These are phyloP conservation scores for Myxozyma melibiosi DNA, from an alignment of 805 yeast genomes.

Conservation along the genomic window DNA sequence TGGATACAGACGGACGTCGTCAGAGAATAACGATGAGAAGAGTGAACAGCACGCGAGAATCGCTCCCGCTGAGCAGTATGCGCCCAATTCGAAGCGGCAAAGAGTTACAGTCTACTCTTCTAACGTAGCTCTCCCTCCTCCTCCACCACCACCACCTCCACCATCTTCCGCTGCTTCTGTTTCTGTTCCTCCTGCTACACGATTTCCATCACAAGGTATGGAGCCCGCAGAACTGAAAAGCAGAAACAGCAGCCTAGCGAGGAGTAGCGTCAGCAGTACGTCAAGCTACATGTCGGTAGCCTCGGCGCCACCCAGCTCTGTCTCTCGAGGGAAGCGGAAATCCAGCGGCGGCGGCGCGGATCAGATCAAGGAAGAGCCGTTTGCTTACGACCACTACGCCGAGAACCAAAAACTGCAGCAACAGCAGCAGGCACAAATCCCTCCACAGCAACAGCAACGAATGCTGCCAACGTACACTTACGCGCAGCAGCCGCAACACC, in stretches of 20 bases:
- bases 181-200: too few species aligned
- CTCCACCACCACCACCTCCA: slow-evolving; percentile 10
- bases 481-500: slow-evolving; percentile 7
- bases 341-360: not conserved
- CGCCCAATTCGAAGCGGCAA: not conserved
- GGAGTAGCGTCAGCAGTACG: slow-evolving; percentile 14
- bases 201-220: too few species aligned
- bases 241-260: not conserved
- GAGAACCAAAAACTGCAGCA: slow-evolving; percentile 4
- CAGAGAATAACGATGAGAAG: not conserved
- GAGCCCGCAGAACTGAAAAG: too few species aligned
- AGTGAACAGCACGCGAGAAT: not conserved
- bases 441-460: slow-evolving; percentile 11
- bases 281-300: slow-evolving; percentile 3
- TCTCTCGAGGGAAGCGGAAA: too few species aligned
- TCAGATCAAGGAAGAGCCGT: too few species aligned
- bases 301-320: slow-evolving; percentile 3
- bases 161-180: not conserved
- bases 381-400: too few species aligned
- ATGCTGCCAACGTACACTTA: slow-evolving; percentile 11
- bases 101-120: not conserved
- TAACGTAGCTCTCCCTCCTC: not conserved
- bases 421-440: slow-evolving; percentile 14
- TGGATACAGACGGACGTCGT: not conserved
- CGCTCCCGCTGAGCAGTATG: not conserved